Base-by-base conservation (phyloP, 305 asterid species). In the Caryopteris hybrid region DNA sequence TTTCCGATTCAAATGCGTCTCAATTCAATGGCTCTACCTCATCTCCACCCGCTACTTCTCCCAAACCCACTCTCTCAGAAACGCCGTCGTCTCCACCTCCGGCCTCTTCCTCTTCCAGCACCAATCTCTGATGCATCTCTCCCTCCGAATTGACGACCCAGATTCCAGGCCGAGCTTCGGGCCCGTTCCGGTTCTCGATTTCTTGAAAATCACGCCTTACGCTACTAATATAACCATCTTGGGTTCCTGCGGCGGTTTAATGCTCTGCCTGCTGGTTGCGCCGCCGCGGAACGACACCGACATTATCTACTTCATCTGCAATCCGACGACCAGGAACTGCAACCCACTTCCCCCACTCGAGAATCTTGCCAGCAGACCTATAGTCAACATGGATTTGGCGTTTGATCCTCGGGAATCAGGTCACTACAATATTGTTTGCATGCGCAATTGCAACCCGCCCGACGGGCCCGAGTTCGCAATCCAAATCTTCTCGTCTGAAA, bases 1-100 rank as follows among this genome's bases (percentile, higher is more conserved):
- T 6, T 46, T 45, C 38, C 55, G 69, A 50, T 70, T 61, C 75
- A 70, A 70, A 61, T 27, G 48, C 55, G 69, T 70, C 52, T 70
- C 75, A 5, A 41, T 4, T n/a, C 53, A 61, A 12, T 70, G 69
- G 69, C 46, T 41, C 47, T 0, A 12, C 17, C 63, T 61, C 55
- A 61, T 70, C 25, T 51, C 57, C 53, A 51, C 27, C 69, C 68
- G 33, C 0, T 61, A 50, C 34, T 70, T 70, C 69, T 61, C 64
- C 69, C 25, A 38, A 10, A 25, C 23, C 8, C 64, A 70, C 75
- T 14, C 63, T 9, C 69, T 36, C 55, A 25, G 8, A 17, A 70
- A 70, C 64, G 47, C 51, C 6, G 61, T 13, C 33, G 25, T 27
- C 38, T 12, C 75, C 4, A 36, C 54, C 1, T 34, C 69, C 1